These are phyloP conservation scores for Theileria parva DNA, from an alignment of 169 alveolate species.

Conservation along the genomic window DNA sequence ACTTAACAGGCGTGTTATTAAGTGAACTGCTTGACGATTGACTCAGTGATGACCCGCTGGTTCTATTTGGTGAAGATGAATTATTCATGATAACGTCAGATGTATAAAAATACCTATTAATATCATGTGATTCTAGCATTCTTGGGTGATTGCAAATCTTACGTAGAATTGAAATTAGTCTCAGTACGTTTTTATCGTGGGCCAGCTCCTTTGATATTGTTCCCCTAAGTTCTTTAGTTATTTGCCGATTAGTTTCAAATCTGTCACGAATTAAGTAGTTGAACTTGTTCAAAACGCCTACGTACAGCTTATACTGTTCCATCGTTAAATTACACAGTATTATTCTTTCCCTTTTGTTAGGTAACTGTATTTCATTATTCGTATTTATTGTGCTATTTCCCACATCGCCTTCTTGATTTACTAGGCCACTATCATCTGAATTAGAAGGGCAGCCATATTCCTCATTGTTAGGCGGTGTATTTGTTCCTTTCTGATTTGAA, in stretches of 20 bases:
- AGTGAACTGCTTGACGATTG: background rate
- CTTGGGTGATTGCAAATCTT: constrained; percentile 98
- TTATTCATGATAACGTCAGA: background rate
- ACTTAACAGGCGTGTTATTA: background rate
- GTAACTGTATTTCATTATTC: constrained; percentile 31
- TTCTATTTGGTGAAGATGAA: background rate
- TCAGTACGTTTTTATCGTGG: constrained; percentile 82
- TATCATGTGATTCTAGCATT: constrained; percentile 60
- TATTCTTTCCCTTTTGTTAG: constrained; percentile 71
- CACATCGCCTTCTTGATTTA: background rate
- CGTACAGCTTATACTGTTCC: constrained; percentile 69
- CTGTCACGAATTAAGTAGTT: background rate
- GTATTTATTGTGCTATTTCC: background rate
- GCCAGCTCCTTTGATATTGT: constrained; percentile 35
- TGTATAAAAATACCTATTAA: background rate
- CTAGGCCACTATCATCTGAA: background rate
- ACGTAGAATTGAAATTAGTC: constrained; percentile 93
- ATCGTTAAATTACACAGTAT: constrained; percentile 69
- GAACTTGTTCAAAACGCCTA: constrained; percentile 25
- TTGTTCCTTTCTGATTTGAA: background rate
- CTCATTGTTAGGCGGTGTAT: background rate
- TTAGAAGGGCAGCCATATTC: background rate
- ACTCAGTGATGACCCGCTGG: background rate
- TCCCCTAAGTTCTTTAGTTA: background rate
- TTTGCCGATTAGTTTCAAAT: background rate